Evolutionary conservation across 345 rosid genomes (phyloP), one percentile per base, ranked within the genome.

Genomic region (Sonneratia alba): DNA sequence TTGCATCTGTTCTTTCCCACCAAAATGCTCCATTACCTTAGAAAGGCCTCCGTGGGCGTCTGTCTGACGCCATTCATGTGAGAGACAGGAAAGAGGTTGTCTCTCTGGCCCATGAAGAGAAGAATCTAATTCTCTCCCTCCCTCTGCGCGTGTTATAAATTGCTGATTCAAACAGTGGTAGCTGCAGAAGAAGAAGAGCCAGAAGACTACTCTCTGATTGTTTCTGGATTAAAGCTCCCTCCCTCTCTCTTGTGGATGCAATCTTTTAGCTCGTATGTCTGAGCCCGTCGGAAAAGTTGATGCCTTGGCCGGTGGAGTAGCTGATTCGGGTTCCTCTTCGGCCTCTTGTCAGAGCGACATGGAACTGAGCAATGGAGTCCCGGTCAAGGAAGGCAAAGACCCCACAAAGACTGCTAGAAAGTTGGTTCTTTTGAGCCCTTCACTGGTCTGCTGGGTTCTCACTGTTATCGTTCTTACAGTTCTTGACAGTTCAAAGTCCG

Each of bases 381-480:
- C 1, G 16, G 80, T 45, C 2, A 61, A 34, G 66, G 76, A 59
- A 1, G 75, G 22, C 67, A 91, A 87, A 70, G 91, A 91, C 77
- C 94, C 92, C 21, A 86, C 86, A 71, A 87, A 76, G 78, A 85
- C 85, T 3, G 85, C 88, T 16, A 78, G 88, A 69, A 76, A 67
- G 88, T 85, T 75, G 14, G 78, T 24, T 32, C 18, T 3, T 67
- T 70, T 65, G 65, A 10, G 43, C 37, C 7, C 48, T 24, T 49
- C 6, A 32, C 70, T 55, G 65, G 55, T 71, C 48, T 24, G 0
- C 19, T 55, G 19, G 55, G 66, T 16, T 76, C 8, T 59, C 36
- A 6, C 51, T 62, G 37, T 14, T 62, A 8, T 62, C 66, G 37
- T 8, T 62, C 19, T 62, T 62, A 11, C 36, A 3, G 66, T 62